These are phyloP conservation scores for Flaveria robusta DNA, from an alignment of 129 eudicot genomes.

Conservation along the genomic window DNA sequence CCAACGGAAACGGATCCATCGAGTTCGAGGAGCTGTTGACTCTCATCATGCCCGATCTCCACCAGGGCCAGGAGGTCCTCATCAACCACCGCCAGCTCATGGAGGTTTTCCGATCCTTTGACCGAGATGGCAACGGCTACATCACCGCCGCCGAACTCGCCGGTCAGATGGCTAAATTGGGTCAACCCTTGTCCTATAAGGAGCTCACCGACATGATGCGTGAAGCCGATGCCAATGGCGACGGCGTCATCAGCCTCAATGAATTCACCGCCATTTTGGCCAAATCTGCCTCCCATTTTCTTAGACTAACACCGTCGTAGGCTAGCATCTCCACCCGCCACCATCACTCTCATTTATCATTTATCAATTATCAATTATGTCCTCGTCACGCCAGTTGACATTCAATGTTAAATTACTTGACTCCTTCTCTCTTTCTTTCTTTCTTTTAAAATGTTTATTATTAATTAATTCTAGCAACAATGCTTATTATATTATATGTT, in stretches of 20 bases:
- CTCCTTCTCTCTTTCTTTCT: background rate
- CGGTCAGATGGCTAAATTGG: slow-evolving; percentile 73
- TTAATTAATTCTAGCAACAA: too few relatives aligned
- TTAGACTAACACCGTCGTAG: slow-evolving; percentile 14
- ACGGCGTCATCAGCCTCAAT: slow-evolving; percentile 67
- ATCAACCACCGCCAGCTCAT: slow-evolving; percentile 65
- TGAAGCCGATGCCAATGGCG: slow-evolving; percentile 77
- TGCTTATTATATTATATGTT: background rate
- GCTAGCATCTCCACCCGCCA: too few relatives aligned
- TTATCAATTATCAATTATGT: too few relatives aligned
- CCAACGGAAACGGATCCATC: slow-evolving; percentile 69
- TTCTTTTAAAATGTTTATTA: background rate
- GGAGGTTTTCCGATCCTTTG: slow-evolving; percentile 66
- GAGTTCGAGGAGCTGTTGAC: slow-evolving; percentile 63
- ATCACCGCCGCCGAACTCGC: slow-evolving; percentile 80
- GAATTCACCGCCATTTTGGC: slow-evolving; percentile 71
- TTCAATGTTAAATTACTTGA: background rate
- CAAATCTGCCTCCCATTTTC: slow-evolving; percentile 56
- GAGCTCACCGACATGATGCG: slow-evolving; percentile 70
- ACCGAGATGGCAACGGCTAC: slow-evolving; percentile 67
- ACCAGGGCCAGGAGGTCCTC: slow-evolving; percentile 48
- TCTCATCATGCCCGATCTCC: slow-evolving; percentile 52
- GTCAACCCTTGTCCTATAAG: slow-evolving; percentile 68
- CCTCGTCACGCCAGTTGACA: background rate
- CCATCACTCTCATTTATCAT: too few relatives aligned